Evolutionary conservation across 2,329 filamentous ascomycete species (phyloP).

Genomic region (Ophiocordyceps sinensis): DNA sequence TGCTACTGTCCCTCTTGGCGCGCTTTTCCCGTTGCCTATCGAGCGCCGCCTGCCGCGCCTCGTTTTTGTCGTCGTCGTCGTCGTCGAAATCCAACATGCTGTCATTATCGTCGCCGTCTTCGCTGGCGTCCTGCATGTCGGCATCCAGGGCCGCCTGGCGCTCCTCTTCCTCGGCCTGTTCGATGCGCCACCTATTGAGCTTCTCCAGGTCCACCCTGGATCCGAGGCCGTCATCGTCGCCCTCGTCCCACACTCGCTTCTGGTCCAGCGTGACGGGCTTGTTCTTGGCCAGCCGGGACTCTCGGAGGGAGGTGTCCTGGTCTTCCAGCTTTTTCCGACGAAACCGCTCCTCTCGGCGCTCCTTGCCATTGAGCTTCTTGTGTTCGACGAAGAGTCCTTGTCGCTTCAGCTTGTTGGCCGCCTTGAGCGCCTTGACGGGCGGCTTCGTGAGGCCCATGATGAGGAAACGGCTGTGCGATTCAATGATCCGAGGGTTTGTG

Average conservation of each 20-base stretch:
- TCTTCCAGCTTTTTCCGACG: conserved; percentile 72
- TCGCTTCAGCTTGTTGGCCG: conserved; percentile 66
- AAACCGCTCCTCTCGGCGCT: conserved; percentile 63
- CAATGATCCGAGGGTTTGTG: not conserved
- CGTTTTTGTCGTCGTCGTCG: conserved; percentile 38
- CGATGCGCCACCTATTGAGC: conserved; percentile 41
- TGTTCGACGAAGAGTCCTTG: conserved; percentile 65
- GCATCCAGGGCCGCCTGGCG: conserved; percentile 28
- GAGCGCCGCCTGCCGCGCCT: conserved; percentile 26
- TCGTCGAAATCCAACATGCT: conserved; percentile 65
- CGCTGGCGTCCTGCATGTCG: conserved; percentile 25
- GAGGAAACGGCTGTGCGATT: not conserved
- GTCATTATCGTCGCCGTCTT: conserved; percentile 48
- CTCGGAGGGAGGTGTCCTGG: conserved; percentile 62
- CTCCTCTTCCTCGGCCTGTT: conserved; percentile 36
- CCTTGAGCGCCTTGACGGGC: conserved; percentile 24
- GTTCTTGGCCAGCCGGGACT: conserved; percentile 61
- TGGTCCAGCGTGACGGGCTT: conserved; percentile 69
- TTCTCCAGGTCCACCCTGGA: conserved; percentile 43
- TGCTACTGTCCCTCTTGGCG: conserved; percentile 31
- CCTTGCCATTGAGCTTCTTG: conserved; percentile 62
- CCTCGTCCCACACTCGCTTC: conserved; percentile 82
- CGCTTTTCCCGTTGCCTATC: conserved; percentile 30
- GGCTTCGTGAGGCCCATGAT: conserved; percentile 21
- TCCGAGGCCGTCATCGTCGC: conserved; percentile 44